Conservation (phyloP, 345 rosid species). For the Erodium maritimum region DNA sequence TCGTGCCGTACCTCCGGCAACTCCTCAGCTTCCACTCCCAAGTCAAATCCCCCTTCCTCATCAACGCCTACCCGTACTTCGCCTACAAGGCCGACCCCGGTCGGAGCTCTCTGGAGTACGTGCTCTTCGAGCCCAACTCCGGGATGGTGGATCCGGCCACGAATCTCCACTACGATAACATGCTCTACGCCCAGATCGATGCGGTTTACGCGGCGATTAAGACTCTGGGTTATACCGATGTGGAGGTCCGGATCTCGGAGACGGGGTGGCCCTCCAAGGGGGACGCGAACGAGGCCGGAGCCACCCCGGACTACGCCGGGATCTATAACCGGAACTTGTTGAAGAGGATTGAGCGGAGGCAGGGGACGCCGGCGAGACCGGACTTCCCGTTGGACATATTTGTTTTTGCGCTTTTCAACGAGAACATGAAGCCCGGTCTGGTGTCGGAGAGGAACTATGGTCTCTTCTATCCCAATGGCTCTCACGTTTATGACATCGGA, state of each 20-base stretch:
- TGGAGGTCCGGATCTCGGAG: slow-evolving; percentile 67
- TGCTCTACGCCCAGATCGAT: slow-evolving; percentile 90
- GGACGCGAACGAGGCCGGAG: slow-evolving; percentile 61
- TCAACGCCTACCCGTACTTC: slow-evolving; percentile 83
- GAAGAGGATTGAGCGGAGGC: slow-evolving; percentile 32
- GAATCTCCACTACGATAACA: slow-evolving; percentile 68
- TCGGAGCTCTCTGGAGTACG: slow-evolving; percentile 51
- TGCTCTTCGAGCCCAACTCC: slow-evolving; percentile 65
- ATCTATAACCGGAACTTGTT: slow-evolving; percentile 61
- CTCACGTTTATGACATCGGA: slow-evolving; percentile 70
- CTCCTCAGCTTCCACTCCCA: slow-evolving; percentile 57
- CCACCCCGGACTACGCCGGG: slow-evolving; percentile 60
- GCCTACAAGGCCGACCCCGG: slow-evolving; percentile 57
- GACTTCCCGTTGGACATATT: slow-evolving; percentile 50
- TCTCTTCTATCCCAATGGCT: slow-evolving; percentile 66
- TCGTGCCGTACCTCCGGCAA: slow-evolving; percentile 38
- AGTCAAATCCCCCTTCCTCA: slow-evolving; percentile 55
- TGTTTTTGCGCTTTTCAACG: slow-evolving; percentile 87
- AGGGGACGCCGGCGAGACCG: slow-evolving; percentile 75
- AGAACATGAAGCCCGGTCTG: slow-evolving; percentile 81
- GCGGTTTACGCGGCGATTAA: slow-evolving; percentile 76
- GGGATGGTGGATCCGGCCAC: slow-evolving; percentile 52
- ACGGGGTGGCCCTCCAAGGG: slow-evolving; percentile 99
- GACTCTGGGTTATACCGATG: slow-evolving; percentile 54
- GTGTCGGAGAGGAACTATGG: slow-evolving; percentile 89